Evolutionary conservation across 768 basidiomycete genomes (phyloP).

Genomic region (Agaricus blazei): DNA sequence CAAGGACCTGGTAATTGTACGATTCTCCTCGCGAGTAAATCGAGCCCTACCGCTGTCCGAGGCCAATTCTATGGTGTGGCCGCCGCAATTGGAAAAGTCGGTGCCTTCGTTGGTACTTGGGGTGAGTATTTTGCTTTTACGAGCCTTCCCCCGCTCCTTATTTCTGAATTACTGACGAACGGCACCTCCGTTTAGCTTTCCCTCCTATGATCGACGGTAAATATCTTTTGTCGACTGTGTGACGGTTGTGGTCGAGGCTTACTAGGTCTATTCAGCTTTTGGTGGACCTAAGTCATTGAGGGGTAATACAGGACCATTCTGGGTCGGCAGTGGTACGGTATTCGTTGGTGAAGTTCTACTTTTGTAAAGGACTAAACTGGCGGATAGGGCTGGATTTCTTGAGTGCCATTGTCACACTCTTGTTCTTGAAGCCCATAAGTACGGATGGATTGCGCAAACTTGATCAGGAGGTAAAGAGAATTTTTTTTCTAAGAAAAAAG

Average conservation of each 20-base stretch:
- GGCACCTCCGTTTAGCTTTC: constrained; percentile 40
- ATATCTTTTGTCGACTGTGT: constrained; percentile 8
- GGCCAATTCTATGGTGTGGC: constrained; percentile 85
- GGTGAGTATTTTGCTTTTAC: constrained; percentile 34
- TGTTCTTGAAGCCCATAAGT: constrained; percentile 70
- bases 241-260: not conserved
- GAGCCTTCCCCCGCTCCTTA: too few relatives aligned
- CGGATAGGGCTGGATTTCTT: constrained; percentile 58
- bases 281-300: constrained; percentile 44
- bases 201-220: constrained; percentile 59
- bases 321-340: constrained; percentile 66
- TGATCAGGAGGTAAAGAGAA: constrained; percentile 50
- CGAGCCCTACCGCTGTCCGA: constrained; percentile 78
- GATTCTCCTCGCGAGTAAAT: constrained; percentile 82
- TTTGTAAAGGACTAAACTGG: constrained; percentile 12
- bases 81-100: constrained; percentile 81
- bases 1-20: constrained; percentile 79
- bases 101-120: constrained; percentile 82
- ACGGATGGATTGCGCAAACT: constrained; percentile 79
- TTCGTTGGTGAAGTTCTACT: not conserved
- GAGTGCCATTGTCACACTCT: constrained; percentile 66
- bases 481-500: not conserved
- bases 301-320: constrained; percentile 84
- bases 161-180: not conserved
- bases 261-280: constrained; percentile 39